Conservation (phyloP, 2,329 filamentous ascomycete species). For the Exophiala xenobiotica region DNA sequence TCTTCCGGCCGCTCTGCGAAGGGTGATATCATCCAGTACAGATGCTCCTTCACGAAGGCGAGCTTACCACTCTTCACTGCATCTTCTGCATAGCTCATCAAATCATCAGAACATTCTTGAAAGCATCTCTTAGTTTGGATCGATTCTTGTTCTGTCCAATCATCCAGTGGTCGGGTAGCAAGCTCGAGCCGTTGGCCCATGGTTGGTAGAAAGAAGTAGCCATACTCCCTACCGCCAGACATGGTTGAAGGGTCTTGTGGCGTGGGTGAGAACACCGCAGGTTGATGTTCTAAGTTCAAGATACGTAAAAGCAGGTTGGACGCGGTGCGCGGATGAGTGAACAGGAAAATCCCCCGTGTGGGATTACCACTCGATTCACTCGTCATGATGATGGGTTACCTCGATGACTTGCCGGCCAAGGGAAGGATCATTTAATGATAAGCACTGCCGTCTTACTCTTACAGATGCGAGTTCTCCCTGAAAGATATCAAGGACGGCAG, state of each 20-base stretch:
- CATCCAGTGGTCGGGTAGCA: slow-evolving; percentile 26
- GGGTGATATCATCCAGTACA: slow-evolving; percentile 28
- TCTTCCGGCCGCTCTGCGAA: slow-evolving; percentile 8
- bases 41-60: slow-evolving; percentile 41
- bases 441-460: too few relatives aligned
- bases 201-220: slow-evolving; percentile 35
- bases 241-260: too few relatives aligned
- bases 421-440: too few relatives aligned
- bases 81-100: slow-evolving; percentile 30
- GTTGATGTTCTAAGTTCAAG: slow-evolving; percentile 35
- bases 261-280: slow-evolving; percentile 5
- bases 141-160: slow-evolving; percentile 35
- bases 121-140: slow-evolving; percentile 28
- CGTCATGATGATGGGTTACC: too few relatives aligned
- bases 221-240: too few relatives aligned
- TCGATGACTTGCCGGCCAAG: too few relatives aligned
- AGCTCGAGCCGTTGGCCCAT: slow-evolving; percentile 14
- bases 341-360: too few relatives aligned
- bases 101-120: slow-evolving; percentile 32
- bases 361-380: too few relatives aligned
- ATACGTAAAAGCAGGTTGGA: slow-evolving; percentile 37
- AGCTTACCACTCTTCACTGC: slow-evolving; percentile 33
- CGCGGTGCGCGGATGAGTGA: slow-evolving; percentile 36
- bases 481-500: too few relatives aligned
- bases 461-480: too few relatives aligned